Evolutionary conservation across 2,329 filamentous ascomycete species (phyloP).

Genomic region (Colletotrichum chlorophyti): DNA sequence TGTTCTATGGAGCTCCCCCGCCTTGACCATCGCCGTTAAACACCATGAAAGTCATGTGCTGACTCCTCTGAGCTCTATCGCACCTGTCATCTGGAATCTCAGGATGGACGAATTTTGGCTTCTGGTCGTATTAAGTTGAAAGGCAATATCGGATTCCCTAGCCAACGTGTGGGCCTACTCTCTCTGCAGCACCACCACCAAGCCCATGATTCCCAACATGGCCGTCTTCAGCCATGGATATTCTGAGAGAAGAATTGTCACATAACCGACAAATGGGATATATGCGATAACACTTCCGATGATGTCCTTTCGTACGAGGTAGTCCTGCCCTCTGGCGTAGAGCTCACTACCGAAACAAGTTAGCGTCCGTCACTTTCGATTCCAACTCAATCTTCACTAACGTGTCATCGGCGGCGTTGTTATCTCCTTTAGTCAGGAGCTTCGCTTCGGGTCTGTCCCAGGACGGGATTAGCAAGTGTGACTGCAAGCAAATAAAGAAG

Average conservation of each 20-base stretch:
- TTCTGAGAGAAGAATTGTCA: conserved; percentile 94
- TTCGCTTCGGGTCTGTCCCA: conserved; percentile 60
- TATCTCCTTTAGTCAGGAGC: conserved; percentile 96
- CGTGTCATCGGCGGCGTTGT: conserved; percentile 88
- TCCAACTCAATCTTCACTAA: too few relatives aligned
- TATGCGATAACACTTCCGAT: conserved; percentile 92
- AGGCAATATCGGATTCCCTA: background rate
- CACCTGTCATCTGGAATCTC: too few relatives aligned
- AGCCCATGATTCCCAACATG: conserved; percentile 92
- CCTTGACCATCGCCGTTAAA: too few relatives aligned
- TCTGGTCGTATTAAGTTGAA: too few relatives aligned
- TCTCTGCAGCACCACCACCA: conserved; percentile 90
- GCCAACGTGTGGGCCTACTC: conserved; percentile 62
- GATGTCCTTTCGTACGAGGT: conserved; percentile 85
- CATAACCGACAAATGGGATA: conserved; percentile 94
- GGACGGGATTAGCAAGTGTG: background rate
- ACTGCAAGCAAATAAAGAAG: background rate
- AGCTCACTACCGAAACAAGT: too few relatives aligned
- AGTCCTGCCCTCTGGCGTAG: conserved; percentile 87
- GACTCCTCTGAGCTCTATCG: too few relatives aligned
- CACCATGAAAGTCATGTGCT: too few relatives aligned
- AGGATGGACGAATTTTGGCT: too few relatives aligned
- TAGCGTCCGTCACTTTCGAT: too few relatives aligned
- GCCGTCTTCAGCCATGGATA: conserved; percentile 97
- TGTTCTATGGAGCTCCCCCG: too few relatives aligned